Evolutionary conservation across 2,329 filamentous ascomycete species (phyloP), one percentile per base, ranked within the genome.

Genomic region (Fusarium sp.): DNA sequence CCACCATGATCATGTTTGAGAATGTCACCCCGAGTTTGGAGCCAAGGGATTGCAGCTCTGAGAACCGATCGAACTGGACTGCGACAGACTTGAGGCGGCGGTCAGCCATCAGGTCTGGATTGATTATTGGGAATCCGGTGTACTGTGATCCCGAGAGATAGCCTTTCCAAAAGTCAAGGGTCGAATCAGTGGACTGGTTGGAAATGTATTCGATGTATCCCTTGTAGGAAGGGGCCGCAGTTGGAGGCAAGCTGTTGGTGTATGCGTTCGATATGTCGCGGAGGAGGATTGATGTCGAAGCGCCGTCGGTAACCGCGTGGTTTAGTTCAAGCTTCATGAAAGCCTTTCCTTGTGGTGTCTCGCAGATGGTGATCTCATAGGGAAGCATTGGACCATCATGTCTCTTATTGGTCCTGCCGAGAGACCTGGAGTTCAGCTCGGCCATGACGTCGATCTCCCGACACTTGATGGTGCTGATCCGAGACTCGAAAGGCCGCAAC

Each of bases 1-100:
- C 80, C 21, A 84, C 79, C 58, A 86, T 84, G 4, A 88, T 77
- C 0, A 88, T 74, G 37, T 82, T 85, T 2, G 85, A 84, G 1
- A 85, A 60, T 0, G 86, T 88, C 8, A 84, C 78, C 3, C 79
- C 80, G 3, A 66, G 44, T 16, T 39, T 18, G 6, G 24, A 24
- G 2, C 68, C 48, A 3, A 68, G 65, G 0, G 65, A 15, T 2
- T 65, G 65, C 2, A 68, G 39, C n/a, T 65, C 35, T 3, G 52
- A 1, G 18, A 55, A 68, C 1, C 65, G 59, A 3, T 26, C 28
- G 26, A 71, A 71, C 7, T 63, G 35, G 8, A 69, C 57, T 1
- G 8, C 1, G 2, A 60, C 16, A 31, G 61, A 67, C 3, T 57
- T 28, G 2, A 70, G 46, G 1, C 8, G 52, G 7, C 56, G 57